Base-by-base conservation (phyloP, 345 rosid genomes). In the Tarenaya hassleriana region DNA sequence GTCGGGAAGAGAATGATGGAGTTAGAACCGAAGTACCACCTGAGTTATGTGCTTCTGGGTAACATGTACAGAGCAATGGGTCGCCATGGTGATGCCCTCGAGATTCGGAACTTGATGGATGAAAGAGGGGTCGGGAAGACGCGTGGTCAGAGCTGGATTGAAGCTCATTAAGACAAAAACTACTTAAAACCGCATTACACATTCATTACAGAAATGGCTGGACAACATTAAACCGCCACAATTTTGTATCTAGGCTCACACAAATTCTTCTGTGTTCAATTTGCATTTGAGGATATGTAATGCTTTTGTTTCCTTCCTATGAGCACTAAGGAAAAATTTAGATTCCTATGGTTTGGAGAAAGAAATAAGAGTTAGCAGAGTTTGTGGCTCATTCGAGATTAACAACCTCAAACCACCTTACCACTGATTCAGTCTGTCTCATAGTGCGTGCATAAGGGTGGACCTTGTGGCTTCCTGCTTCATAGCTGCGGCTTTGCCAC, bases 401-500 rank as follows among this genome's bases (percentile, higher is more conserved):
- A 38, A 24, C 5, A 37, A 47, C 34, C 56, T 59, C 65, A 59
- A 64, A 50, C 52, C n/a, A n/a, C n/a, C n/a, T n/a, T n/a, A 50
- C 46, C 40, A 1, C 16, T 59, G 56, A 59, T 66, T 52, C 16
- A 19, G 47, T 15, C 41, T 53, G 41, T 17, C 56, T 81, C 68
- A 83, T 53, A 84, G 74, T 14, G 90, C 90, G 47, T 76, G 68
- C 84, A 82, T 78, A 82, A 83, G 61, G 51, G 87, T 68, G 44
- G 81, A 61, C 35, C 59, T 57, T 29, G 86, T 66, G 34, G 89
- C 91, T 63, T 86, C 91, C 12, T 79, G 83, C 74, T 77, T 86
- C 63, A 86, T 77, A 77, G 80, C 82, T 46, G 91, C 86, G 32
- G 91, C 91, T 77, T 86, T 86, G 41, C 95, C 95, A 57, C 86